Conservation (phyloP, 2,329 filamentous ascomycete species). For the Aspergillus piperis region DNA sequence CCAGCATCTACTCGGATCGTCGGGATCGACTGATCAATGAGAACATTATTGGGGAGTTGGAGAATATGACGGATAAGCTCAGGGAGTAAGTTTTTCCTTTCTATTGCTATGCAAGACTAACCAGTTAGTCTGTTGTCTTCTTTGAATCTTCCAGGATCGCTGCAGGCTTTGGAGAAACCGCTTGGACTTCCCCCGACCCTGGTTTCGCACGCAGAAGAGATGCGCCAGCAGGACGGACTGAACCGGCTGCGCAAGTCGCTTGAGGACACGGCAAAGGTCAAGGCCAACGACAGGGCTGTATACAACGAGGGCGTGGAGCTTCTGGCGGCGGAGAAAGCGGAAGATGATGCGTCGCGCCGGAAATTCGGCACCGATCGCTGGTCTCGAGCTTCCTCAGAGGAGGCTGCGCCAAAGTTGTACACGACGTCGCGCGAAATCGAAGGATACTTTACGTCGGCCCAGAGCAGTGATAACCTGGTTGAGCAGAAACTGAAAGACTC, state of each 20-base stretch:
- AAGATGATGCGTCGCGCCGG: conserved; percentile 73
- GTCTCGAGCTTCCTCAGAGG: conserved; percentile 68
- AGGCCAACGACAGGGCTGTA: conserved; percentile 71
- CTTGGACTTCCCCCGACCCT: conserved; percentile 83
- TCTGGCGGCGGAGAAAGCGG: conserved; percentile 75
- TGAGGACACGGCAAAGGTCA: conserved; percentile 87
- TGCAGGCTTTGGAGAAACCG: conserved; percentile 94
- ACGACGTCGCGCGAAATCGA: conserved; percentile 75
- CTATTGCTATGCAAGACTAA: conserved; percentile 13
- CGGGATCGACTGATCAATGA: conserved; percentile 88
- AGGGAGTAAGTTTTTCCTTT: conserved; percentile 57
- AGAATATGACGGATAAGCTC: conserved; percentile 75
- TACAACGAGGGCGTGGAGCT: conserved; percentile 83
- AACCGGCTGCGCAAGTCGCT: conserved; percentile 76
- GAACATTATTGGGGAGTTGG: conserved; percentile 80
- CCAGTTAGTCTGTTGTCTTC: conserved; percentile 64
- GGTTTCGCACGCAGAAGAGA: conserved; percentile 88
- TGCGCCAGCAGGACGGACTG: conserved; percentile 85
- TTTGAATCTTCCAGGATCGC: conserved; percentile 83
- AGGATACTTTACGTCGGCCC: conserved; percentile 76
- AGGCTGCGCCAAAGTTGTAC: conserved; percentile 73
- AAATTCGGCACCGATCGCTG: conserved; percentile 89
- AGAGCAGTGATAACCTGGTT: conserved; percentile 68
- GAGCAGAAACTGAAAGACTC: conserved; percentile 76
- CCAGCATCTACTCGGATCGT: conserved; percentile 91